These are phyloP conservation scores for Sporisorium scitamineum DNA, from an alignment of 1,284 basidiomycete species.

Conservation along the genomic window DNA sequence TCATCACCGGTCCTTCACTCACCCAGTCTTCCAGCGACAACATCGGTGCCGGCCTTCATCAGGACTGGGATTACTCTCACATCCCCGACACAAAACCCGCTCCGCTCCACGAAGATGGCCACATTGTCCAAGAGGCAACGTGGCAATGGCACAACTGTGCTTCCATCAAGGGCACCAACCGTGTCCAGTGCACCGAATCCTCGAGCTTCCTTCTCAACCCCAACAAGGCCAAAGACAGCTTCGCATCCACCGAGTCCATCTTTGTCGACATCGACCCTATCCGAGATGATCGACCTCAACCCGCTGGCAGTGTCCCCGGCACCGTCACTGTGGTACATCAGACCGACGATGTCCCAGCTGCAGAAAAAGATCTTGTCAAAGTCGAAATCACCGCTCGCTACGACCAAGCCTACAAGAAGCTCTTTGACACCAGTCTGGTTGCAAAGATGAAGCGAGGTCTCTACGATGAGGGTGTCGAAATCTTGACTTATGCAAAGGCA, in stretches of 20 bases:
- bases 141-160: slow-evolving; percentile 54
- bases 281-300: slow-evolving; percentile 33
- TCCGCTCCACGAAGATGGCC: slow-evolving; percentile 57
- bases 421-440: slow-evolving; percentile 51
- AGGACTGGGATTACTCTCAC: slow-evolving; percentile 47
- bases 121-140: slow-evolving; percentile 42
- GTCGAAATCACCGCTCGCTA: slow-evolving; percentile 58
- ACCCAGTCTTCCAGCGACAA: slow-evolving; percentile 12
- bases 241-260: slow-evolving; percentile 50
- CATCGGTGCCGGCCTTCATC: slow-evolving; percentile 29
- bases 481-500: slow-evolving; percentile 54
- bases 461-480: slow-evolving; percentile 55
- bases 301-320: slow-evolving; percentile 45
- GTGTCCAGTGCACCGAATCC: slow-evolving; percentile 43
- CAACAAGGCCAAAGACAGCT: slow-evolving; percentile 48
- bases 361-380: slow-evolving; percentile 45
- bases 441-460: slow-evolving; percentile 56
- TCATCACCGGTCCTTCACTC: slow-evolving; percentile 48
- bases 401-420: slow-evolving; percentile 48
- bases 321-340: slow-evolving; percentile 40
- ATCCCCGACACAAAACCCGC: slow-evolving; percentile 41
- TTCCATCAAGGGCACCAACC: slow-evolving; percentile 37
- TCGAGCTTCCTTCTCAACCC: slow-evolving; percentile 46
- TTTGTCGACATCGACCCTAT: slow-evolving; percentile 51
- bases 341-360: slow-evolving; percentile 19